These are phyloP conservation scores for Moniliella sp. DNA, from an alignment of 1,284 basidiomycete genomes.

Conservation along the genomic window DNA sequence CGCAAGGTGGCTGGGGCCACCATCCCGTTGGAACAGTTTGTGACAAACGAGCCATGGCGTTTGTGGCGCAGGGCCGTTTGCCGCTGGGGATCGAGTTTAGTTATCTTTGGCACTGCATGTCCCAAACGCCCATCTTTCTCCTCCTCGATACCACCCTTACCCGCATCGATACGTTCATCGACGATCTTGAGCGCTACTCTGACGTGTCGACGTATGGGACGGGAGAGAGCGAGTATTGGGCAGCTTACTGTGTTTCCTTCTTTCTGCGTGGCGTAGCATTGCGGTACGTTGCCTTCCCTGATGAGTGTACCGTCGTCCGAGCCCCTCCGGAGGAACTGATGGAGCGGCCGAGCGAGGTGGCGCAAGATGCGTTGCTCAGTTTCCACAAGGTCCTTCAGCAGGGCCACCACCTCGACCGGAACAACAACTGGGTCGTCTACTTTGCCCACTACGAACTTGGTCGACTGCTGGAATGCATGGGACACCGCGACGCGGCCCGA, in stretches of 20 bases:
- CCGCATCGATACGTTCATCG: conserved; percentile 36
- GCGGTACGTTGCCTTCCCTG: conserved; percentile 59
- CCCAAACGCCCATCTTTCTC: conserved; percentile 35
- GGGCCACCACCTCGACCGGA: conserved; percentile 47
- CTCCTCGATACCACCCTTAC: conserved; percentile 36
- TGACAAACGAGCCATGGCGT: conserved; percentile 66
- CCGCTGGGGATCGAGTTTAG: conserved; percentile 66
- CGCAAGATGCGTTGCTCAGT: conserved; percentile 36
- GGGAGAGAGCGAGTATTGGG: conserved; percentile 47
- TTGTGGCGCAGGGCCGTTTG: conserved; percentile 48
- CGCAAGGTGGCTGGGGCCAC: conserved; percentile 30
- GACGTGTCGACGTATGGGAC: conserved; percentile 41
- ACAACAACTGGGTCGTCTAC: conserved; percentile 36
- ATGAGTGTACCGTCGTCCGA: conserved; percentile 36
- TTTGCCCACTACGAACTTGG: conserved; percentile 51
- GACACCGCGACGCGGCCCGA: conserved; percentile 42
- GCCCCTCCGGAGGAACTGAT: conserved; percentile 26
- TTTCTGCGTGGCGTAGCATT: conserved; percentile 65
- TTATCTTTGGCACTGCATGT: conserved; percentile 40
- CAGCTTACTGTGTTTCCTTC: conserved; percentile 47
- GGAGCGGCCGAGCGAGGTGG: conserved; percentile 26
- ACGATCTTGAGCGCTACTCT: conserved; percentile 35
- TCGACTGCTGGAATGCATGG: conserved; percentile 46
- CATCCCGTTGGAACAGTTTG: conserved; percentile 53
- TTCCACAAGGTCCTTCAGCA: conserved; percentile 52